These are phyloP conservation scores for Immersiella caudata DNA, from an alignment of 495 filamentous ascomycete species.

Conservation along the genomic window DNA sequence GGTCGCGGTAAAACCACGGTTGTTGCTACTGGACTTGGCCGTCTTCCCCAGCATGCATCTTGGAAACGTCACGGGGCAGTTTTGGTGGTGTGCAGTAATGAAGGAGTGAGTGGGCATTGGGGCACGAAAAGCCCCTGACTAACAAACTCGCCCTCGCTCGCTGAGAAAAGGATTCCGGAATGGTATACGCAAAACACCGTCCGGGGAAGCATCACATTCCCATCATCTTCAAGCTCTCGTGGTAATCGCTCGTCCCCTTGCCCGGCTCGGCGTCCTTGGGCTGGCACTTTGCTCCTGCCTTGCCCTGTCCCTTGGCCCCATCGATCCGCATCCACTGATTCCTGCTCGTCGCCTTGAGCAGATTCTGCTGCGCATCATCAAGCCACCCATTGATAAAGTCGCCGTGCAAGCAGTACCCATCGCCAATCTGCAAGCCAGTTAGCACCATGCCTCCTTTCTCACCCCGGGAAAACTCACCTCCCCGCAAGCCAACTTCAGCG, in stretches of 20 bases:
- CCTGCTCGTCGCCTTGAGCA: slow-evolving; percentile 35
- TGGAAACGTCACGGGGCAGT: too few species aligned
- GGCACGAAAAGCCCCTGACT: too few species aligned
- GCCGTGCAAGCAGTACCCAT: slow-evolving; percentile 39
- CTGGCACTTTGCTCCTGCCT: slow-evolving; percentile 34
- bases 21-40: too few species aligned
- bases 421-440: slow-evolving; percentile 23
- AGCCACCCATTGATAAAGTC: slow-evolving; percentile 43
- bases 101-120: too few species aligned
- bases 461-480: slow-evolving; percentile 29
- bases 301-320: slow-evolving; percentile 36
- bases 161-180: too few species aligned
- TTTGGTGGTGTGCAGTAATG: too few species aligned
- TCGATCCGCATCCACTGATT: slow-evolving; percentile 40
- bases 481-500: slow-evolving; percentile 40
- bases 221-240: slow-evolving; percentile 41
- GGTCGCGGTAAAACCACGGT: too few species aligned
- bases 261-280: slow-evolving; percentile 37
- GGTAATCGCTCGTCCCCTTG: slow-evolving; percentile 38
- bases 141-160: too few species aligned
- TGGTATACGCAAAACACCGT: too few species aligned
- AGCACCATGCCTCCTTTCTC: not conserved
- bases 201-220: slow-evolving; percentile 12
- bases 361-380: slow-evolving; percentile 36
- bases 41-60: too few species aligned